Percentiles rank a stretch among this genome's conserved stretches.
These are phyloP conservation scores for Barnettozyma populi DNA, from an alignment of 805 yeast genomes.

Conservation along the genomic window DNA sequence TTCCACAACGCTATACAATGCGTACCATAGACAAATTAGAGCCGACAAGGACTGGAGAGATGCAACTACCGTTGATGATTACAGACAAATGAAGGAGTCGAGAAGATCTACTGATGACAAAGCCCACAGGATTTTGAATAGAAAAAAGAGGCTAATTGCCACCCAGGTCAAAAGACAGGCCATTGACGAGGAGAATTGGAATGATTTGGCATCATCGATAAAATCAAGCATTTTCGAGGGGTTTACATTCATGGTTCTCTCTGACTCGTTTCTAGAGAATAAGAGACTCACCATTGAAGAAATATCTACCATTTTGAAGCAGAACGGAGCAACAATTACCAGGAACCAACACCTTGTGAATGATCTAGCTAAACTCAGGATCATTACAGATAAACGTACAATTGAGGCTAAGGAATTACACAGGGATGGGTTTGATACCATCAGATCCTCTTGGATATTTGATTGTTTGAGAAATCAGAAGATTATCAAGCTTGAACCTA, in stretches of 20 bases:
- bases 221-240: conserved; percentile 37
- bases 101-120: conserved; percentile 16
- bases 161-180: conserved; percentile 8
- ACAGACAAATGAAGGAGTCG: conserved; percentile 30
- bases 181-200: conserved; percentile 21
- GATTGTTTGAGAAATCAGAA: conserved; percentile 47
- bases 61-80: conserved; percentile 52
- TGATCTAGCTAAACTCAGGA: conserved; percentile 19
- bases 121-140: conserved; percentile 25
- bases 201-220: conserved; percentile 17
- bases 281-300: conserved; percentile 29
- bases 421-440: conserved; percentile 50
- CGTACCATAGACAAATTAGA: conserved; percentile 64
- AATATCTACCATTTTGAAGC: conserved; percentile 33
- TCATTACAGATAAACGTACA: conserved; percentile 36
- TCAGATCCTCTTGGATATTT: conserved; percentile 66
- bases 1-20: conserved; percentile 68
- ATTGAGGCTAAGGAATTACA: conserved; percentile 33
- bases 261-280: conserved; percentile 37
- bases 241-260: conserved; percentile 44
- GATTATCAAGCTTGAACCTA: conserved; percentile 54
- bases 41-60: conserved; percentile 60
- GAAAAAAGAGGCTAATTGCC: conserved; percentile 19
- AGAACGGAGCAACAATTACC: conserved; percentile 47
- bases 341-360: conserved; percentile 27